A percentile compares a stretch with the other conserved stretches of the same genome.
Conservation (phyloP, 495 filamentous ascomycete genomes). For the Lophiostoma macrostomum region DNA sequence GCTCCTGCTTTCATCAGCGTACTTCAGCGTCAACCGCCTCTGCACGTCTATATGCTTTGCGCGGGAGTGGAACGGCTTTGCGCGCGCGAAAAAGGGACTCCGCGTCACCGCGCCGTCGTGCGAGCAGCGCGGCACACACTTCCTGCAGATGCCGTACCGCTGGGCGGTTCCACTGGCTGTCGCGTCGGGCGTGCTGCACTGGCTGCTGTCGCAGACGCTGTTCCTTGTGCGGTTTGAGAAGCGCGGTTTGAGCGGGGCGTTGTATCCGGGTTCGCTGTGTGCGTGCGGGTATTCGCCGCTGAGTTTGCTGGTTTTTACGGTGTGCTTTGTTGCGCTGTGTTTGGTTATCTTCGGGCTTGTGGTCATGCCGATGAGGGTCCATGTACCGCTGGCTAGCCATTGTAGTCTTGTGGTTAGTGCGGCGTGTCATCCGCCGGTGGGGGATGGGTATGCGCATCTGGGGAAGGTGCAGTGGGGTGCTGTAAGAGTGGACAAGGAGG, state of each 20-base stretch:
- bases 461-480: constrained; percentile 43
- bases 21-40: constrained; percentile 47
- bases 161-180: constrained; percentile 44
- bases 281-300: constrained; percentile 36
- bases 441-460: constrained; percentile 14
- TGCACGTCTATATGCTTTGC: constrained; percentile 40
- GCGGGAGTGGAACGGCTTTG: constrained; percentile 37
- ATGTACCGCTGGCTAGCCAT: constrained; percentile 45
- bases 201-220: constrained; percentile 44
- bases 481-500: constrained; percentile 6
- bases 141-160: constrained; percentile 47
- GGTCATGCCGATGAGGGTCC: constrained; percentile 32
- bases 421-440: constrained; percentile 44
- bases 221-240: constrained; percentile 36
- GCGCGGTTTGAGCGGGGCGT: background rate
- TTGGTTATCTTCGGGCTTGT: background rate
- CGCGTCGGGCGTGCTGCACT: constrained; percentile 42
- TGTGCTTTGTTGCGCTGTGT: constrained; percentile 34
- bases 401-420: constrained; percentile 51
- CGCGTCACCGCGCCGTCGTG: constrained; percentile 48
- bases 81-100: constrained; percentile 38
- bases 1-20: constrained; percentile 43
- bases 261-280: constrained; percentile 10
- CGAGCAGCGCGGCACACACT: constrained; percentile 45
- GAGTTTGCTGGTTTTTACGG: constrained; percentile 37